Conservation (phyloP, 345 rosid genomes). For the Excoecaria cochinchinensis region DNA sequence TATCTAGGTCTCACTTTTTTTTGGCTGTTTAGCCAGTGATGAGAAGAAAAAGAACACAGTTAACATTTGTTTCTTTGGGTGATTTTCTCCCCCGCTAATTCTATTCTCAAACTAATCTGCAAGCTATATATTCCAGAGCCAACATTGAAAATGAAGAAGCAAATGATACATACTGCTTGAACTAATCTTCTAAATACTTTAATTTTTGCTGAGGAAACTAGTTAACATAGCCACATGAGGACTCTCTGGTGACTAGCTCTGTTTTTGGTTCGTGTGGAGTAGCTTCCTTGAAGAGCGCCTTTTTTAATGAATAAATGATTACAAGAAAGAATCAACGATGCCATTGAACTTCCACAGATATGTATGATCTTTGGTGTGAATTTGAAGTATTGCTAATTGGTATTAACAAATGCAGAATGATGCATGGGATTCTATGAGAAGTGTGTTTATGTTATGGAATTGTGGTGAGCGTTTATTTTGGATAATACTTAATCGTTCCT, state of each 20-base stretch:
- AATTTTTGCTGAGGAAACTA: background rate
- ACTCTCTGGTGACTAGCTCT: background rate
- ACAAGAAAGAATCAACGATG: background rate
- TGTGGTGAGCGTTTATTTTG: too few species aligned
- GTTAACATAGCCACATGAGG: background rate
- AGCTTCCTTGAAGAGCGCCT: background rate
- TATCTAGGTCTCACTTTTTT: background rate
- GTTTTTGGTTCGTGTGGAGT: constrained; percentile 1
- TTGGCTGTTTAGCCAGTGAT: background rate
- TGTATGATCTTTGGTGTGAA: too few species aligned
- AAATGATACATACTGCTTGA: background rate
- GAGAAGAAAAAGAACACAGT: too few species aligned
- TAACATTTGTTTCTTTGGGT: too few species aligned
- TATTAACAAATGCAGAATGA: too few species aligned
- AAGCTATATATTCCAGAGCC: background rate
- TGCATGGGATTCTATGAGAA: too few species aligned
- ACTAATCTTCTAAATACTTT: background rate
- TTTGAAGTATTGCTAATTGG: too few species aligned
- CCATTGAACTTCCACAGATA: too few species aligned
- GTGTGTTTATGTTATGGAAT: too few species aligned
- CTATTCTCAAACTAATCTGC: background rate
- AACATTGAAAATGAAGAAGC: background rate
- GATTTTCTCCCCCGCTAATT: background rate
- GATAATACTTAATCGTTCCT: too few species aligned
- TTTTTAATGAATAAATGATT: background rate